Conservation (phyloP, 768 basidiomycete genomes). For the Macrolepiota fuliginosa region DNA sequence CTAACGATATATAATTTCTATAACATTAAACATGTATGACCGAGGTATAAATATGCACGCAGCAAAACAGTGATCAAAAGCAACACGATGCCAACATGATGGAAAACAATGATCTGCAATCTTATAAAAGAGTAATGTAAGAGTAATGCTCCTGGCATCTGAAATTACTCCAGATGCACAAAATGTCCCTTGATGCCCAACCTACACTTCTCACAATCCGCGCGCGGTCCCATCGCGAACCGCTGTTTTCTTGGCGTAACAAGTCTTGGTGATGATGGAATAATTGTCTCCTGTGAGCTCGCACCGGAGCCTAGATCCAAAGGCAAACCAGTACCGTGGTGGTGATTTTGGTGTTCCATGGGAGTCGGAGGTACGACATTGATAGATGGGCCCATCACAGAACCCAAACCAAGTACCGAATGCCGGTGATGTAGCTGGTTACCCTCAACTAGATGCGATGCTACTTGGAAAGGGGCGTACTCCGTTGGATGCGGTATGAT, state of each 20-base stretch:
- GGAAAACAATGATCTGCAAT: background rate
- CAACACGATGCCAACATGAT: background rate
- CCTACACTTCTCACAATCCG: slow-evolving; percentile 66
- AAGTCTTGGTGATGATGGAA: slow-evolving; percentile 3
- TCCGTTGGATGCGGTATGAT: background rate
- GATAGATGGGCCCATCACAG: slow-evolving; percentile 10
- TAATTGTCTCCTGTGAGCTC: background rate
- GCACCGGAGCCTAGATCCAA: background rate
- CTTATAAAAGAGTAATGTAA: background rate
- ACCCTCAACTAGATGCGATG: slow-evolving; percentile 19
- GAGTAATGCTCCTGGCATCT: background rate
- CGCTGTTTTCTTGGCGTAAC: slow-evolving; percentile 36
- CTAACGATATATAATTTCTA: background rate
- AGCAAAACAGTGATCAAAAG: background rate
- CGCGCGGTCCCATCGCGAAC: slow-evolving; percentile 70
- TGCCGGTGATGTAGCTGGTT: slow-evolving; percentile 13
- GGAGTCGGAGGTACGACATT: slow-evolving; percentile 10
- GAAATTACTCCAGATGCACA: slow-evolving; percentile 57
- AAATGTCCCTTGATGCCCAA: slow-evolving; percentile 69
- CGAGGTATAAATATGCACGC: background rate
- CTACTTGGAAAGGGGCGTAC: background rate
- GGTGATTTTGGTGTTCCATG: background rate
- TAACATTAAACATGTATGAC: background rate
- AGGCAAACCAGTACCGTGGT: background rate
- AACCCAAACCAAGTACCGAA: background rate